phyloP scores from a whole-genome alignment of 305 asterid species.

The Petunia hybrid region DNA sequence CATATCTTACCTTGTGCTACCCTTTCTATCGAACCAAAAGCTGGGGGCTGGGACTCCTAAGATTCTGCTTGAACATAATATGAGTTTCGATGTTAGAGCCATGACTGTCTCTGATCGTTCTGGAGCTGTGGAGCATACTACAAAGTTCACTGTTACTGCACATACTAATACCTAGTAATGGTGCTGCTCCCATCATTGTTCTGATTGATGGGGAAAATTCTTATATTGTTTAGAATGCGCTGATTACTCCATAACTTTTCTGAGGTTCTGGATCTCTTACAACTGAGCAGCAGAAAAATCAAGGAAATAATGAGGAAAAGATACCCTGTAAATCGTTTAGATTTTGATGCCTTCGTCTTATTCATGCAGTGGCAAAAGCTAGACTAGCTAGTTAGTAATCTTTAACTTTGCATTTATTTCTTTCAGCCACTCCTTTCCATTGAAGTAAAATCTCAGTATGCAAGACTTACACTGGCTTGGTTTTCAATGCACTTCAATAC shows the following conservation, averaged over 20 bases:
- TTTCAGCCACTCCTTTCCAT: neutral
- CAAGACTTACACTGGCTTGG: neutral
- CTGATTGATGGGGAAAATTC: neutral
- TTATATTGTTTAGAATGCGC: neutral
- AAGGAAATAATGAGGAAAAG: neutral
- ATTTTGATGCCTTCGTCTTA: neutral
- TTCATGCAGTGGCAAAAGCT: neutral
- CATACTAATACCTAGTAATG: neutral
- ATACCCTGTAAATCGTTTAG: neutral
- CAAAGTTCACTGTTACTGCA: neutral
- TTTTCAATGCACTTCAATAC: neutral
- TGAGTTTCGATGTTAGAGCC: neutral
- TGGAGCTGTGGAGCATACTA: slow-evolving; percentile 1
- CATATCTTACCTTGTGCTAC: neutral
- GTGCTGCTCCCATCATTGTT: neutral
- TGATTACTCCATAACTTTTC: neutral
- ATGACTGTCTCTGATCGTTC: neutral
- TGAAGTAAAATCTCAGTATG: neutral
- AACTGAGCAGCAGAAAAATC: neutral
- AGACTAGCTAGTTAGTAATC: neutral
- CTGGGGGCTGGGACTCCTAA: neutral
- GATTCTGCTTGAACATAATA: neutral
- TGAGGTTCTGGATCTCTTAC: neutral
- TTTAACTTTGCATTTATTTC: neutral
- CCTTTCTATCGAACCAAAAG: neutral